Conservation (phyloP, 139 green algal genomes). For the Edaphochlamys debaryana region DNA sequence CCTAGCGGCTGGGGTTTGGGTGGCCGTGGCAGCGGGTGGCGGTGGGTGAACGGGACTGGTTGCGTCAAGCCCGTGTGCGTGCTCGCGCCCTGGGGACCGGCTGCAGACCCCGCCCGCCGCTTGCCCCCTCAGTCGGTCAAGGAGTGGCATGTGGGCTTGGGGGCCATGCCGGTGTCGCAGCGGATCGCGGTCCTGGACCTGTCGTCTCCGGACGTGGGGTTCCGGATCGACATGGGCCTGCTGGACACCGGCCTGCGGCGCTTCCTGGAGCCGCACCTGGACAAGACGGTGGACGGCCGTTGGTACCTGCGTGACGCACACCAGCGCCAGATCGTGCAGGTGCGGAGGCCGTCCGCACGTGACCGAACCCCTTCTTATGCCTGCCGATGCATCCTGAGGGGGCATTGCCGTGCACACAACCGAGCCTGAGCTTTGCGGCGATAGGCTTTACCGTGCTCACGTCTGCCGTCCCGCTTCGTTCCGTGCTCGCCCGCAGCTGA, state of each 20-base stretch:
- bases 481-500: not conserved
- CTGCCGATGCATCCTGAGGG: not conserved
- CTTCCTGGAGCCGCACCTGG: conserved; percentile 16
- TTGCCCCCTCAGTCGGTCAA: not conserved
- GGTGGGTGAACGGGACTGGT: too few species aligned
- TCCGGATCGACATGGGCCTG: not conserved
- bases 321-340: conserved; percentile 26
- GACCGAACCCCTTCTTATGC: not conserved
- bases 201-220: not conserved
- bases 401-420: too few species aligned
- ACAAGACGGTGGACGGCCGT: conserved; percentile 8
- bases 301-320: not conserved
- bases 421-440: not conserved
- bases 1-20: too few species aligned
- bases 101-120: too few species aligned
- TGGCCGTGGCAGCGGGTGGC: too few species aligned
- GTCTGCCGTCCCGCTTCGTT: not conserved
- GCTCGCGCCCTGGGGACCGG: too few species aligned
- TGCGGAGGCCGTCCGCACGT: not conserved
- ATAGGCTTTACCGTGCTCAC: not conserved
- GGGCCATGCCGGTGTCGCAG: not conserved
- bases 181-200: not conserved
- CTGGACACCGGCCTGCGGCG: conserved; percentile 6
- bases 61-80: too few species aligned
- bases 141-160: conserved; percentile 5